Evolutionary conservation across 371 early-diverging fungal species (phyloP).

Genomic region (Mucor lusitanicus): DNA sequence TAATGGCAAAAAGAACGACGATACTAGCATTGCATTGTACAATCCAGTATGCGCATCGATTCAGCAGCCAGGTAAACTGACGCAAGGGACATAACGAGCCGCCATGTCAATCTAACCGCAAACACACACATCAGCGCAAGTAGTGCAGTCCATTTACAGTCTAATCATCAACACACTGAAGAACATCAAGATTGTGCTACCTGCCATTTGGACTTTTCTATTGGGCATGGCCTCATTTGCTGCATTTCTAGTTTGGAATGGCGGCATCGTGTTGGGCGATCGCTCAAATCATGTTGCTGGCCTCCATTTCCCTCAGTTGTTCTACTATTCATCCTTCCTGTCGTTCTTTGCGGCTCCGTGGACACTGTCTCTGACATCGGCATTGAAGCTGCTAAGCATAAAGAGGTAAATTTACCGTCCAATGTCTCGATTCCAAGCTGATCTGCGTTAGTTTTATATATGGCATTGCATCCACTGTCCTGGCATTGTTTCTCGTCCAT

Average conservation of each 20-base stretch:
- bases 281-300: conserved; percentile 82
- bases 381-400: neutral
- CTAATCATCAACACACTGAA: conserved; percentile 6
- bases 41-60: conserved; percentile 17
- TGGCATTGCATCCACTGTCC: neutral
- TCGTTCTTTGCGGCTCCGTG: conserved; percentile 45
- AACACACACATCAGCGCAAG: conserved; percentile 2
- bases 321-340: conserved; percentile 82
- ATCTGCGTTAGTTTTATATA: neutral
- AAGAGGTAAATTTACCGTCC: conserved; percentile 4
- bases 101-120: neutral
- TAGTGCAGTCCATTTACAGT: conserved; percentile 7
- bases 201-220: conserved; percentile 34
- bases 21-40: neutral
- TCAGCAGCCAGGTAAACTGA: conserved; percentile 6
- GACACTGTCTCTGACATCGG: conserved; percentile 11
- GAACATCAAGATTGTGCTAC: conserved; percentile 19
- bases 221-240: conserved; percentile 55
- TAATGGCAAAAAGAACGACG: conserved; percentile 10
- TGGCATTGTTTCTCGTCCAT: conserved; percentile 32
- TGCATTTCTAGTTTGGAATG: conserved; percentile 76
- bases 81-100: neutral
- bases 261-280: conserved; percentile 90
- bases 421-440: neutral
- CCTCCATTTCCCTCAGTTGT: conserved; percentile 84